Percentiles rank a stretch among this genome's conserved stretches.
Evolutionary conservation across 371 early-diverging fungal species (phyloP).

Genomic region (Rhizopus microsporus): DNA sequence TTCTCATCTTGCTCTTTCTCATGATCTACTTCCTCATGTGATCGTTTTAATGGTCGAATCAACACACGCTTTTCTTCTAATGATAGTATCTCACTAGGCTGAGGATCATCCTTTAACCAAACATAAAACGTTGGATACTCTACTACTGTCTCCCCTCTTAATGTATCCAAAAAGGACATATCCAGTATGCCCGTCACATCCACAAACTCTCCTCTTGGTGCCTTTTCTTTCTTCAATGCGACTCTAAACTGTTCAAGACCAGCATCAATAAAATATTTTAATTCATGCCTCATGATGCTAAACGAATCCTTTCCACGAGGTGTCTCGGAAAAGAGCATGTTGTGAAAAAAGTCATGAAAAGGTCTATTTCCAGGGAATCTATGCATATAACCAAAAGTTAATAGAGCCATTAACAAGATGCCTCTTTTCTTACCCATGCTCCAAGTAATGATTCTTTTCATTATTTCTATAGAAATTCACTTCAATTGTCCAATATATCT

Average conservation of each 20-base stretch:
- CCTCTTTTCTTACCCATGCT: conserved; percentile 38
- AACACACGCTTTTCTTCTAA: conserved; percentile 32
- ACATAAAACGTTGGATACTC: conserved; percentile 47
- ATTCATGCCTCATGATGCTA: conserved; percentile 35
- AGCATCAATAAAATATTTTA: conserved; percentile 31
- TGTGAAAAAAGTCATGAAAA: conserved; percentile 33
- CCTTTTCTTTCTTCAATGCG: conserved; percentile 41
- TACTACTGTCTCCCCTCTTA: conserved; percentile 37
- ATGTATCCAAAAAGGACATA: conserved; percentile 18
- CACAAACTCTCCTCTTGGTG: conserved; percentile 28
- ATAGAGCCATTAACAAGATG: not conserved
- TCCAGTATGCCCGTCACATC: conserved; percentile 32
- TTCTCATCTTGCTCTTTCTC: not conserved
- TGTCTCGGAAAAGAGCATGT: conserved; percentile 30
- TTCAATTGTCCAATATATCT: conserved; percentile 47
- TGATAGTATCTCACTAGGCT: conserved; percentile 14
- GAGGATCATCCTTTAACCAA: conserved; percentile 34
- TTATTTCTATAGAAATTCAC: conserved; percentile 25
- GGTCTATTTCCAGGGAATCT: conserved; percentile 29
- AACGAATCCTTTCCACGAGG: conserved; percentile 36
- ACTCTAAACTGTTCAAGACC: conserved; percentile 33
- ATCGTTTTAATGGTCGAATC: conserved; percentile 2
- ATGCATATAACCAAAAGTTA: not conserved
- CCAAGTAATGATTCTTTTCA: conserved; percentile 28
- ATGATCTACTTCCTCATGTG: not conserved